Evolutionary conservation across 257 asterid species (phyloP).

Genomic region (Gentiana straminea): DNA sequence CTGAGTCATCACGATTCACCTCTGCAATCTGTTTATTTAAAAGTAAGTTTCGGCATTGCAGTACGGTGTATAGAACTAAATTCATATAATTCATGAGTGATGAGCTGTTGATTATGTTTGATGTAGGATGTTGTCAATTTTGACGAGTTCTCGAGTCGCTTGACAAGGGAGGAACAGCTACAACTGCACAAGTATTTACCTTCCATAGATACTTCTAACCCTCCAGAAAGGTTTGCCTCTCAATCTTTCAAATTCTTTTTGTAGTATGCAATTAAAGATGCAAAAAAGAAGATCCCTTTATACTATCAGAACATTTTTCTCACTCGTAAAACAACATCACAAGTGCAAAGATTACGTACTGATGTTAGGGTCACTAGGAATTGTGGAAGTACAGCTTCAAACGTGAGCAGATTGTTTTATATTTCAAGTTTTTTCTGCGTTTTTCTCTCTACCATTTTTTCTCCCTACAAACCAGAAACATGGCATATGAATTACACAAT

Average conservation of each 20-base stretch:
- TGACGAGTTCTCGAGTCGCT: conserved; percentile 33
- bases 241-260: not conserved
- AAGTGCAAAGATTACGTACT: no score
- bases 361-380: no score
- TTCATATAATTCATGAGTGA: no score
- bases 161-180: conserved; percentile 50
- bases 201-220: conserved; percentile 36
- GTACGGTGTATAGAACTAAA: no score
- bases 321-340: no score
- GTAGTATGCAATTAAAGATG: no score
- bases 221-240: conserved; percentile 40
- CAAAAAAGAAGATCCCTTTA: no score
- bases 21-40: conserved; percentile 49
- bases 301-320: no score
- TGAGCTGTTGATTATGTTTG: not conserved
- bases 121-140: conserved; percentile 55
- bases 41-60: conserved; percentile 35
- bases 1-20: conserved; percentile 75
- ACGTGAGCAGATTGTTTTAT: not conserved
- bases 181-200: conserved; percentile 56
- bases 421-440: no score
- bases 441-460: no score
- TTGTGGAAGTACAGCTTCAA: not conserved
- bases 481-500: no score
- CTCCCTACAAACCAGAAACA: no score